phyloP scores from a whole-genome alignment of 73 alveolate genomes.

The Paraurostyla sp. region DNA sequence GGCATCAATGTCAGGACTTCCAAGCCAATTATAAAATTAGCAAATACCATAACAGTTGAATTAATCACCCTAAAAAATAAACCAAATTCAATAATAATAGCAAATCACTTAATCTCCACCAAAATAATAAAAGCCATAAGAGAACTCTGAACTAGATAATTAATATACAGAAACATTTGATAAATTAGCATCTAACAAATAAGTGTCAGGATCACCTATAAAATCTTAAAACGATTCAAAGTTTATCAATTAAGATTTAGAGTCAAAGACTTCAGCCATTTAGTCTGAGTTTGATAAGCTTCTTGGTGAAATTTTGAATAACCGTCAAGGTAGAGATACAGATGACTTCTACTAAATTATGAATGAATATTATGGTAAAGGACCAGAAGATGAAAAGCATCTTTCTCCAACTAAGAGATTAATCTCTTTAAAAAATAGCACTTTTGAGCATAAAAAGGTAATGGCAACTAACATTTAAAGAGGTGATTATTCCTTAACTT shows the following conservation, averaged over 20 bases:
- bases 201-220: neutral
- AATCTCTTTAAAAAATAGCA: constrained; percentile 1
- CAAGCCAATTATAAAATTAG: no score
- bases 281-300: constrained; percentile 31
- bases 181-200: neutral
- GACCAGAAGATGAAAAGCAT: constrained; percentile 48
- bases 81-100: no score
- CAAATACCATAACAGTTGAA: no score
- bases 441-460: constrained; percentile 42
- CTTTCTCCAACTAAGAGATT: constrained; percentile 51
- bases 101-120: no score
- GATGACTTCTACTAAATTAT: constrained; percentile 39
- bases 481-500: constrained; percentile 34
- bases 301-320: neutral
- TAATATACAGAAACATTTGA: neutral
- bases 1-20: no score
- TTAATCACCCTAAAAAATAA: no score
- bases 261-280: constrained; percentile 22
- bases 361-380: constrained; percentile 42
- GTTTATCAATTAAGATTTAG: constrained; percentile 11
- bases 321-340: constrained; percentile 5
- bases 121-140: no score
- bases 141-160: neutral
- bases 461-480: constrained; percentile 26
- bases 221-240: neutral